These are phyloP conservation scores for Podosphaera aphanis DNA, from an alignment of 2,329 filamentous ascomycete genomes.

Conservation along the genomic window DNA sequence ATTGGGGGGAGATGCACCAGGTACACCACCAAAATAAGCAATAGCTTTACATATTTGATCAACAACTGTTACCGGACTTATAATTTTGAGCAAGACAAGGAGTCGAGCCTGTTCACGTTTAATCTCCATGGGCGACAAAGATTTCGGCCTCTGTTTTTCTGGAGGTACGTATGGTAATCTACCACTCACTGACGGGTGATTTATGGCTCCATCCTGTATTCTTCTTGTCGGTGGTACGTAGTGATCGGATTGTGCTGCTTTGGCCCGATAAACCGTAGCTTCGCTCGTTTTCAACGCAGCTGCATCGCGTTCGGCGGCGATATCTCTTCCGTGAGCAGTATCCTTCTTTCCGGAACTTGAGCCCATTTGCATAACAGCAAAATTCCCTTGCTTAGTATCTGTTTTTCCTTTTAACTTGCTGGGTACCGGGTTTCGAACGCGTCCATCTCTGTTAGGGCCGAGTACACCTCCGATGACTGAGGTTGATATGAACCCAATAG, in stretches of 20 bases:
- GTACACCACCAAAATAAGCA: conserved; percentile 38
- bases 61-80: conserved; percentile 32
- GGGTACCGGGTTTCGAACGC: conserved; percentile 33
- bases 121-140: conserved; percentile 23
- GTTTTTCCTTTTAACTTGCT: conserved; percentile 37
- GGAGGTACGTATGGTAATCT: conserved; percentile 11
- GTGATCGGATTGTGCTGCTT: conserved; percentile 27
- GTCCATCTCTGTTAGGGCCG: conserved; percentile 22
- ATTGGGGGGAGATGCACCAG: conserved; percentile 26
- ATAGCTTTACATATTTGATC: conserved; percentile 39
- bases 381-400: conserved; percentile 32
- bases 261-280: conserved; percentile 33
- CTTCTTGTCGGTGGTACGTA: conserved; percentile 24
- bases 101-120: conserved; percentile 37
- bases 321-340: conserved; percentile 12
- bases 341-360: conserved; percentile 21
- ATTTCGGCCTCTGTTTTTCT: conserved; percentile 10
- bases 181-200: conserved; percentile 6
- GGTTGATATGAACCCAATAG: conserved; percentile 23
- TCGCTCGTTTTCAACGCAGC: conserved; percentile 39
- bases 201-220: conserved; percentile 10
- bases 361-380: conserved; percentile 37
- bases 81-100: conserved; percentile 29
- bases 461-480: conserved; percentile 12
- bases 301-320: conserved; percentile 29